Evolutionary conservation across 257 asterid species (phyloP).

Genomic region (Solanum tarapatanum): DNA sequence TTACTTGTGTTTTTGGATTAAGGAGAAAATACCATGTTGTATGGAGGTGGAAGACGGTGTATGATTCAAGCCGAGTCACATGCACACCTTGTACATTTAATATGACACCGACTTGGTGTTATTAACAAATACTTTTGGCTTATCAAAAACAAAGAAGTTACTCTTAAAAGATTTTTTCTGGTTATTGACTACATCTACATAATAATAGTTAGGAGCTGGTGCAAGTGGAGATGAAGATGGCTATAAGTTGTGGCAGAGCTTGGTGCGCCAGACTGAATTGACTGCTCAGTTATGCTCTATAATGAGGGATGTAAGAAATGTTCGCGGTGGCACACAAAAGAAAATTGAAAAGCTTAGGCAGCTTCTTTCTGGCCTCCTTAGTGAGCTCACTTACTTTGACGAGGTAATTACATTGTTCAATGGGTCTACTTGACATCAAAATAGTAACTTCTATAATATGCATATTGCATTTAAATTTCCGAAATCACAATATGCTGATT

Average conservation of each 20-base stretch:
- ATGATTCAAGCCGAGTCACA: background rate
- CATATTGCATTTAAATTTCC: background rate
- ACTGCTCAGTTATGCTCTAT: conserved; percentile 91
- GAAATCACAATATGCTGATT: background rate
- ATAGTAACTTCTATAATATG: background rate
- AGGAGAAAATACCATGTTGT: background rate
- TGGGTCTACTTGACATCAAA: background rate
- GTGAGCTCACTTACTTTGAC: conserved; percentile 96
- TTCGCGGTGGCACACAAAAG: conserved; percentile 90
- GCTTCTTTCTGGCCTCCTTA: conserved; percentile 88
- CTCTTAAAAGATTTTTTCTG: background rate
- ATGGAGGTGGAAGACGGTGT: background rate
- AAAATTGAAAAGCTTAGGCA: conserved; percentile 97
- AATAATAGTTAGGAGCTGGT: conserved; percentile 52
- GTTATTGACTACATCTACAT: conserved; percentile 17
- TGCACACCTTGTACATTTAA: background rate
- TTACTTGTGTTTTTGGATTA: background rate
- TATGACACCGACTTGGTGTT: background rate
- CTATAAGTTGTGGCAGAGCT: conserved; percentile 89
- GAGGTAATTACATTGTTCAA: conserved; percentile 39
- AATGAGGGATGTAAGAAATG: conserved; percentile 90
- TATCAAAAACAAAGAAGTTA: background rate
- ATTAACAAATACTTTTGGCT: background rate
- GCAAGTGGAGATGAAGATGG: conserved; percentile 73
- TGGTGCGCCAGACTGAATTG: conserved; percentile 92